Evolutionary conservation across 2,329 filamentous ascomycete species (phyloP).

Genomic region (Clathrospora elynae): DNA sequence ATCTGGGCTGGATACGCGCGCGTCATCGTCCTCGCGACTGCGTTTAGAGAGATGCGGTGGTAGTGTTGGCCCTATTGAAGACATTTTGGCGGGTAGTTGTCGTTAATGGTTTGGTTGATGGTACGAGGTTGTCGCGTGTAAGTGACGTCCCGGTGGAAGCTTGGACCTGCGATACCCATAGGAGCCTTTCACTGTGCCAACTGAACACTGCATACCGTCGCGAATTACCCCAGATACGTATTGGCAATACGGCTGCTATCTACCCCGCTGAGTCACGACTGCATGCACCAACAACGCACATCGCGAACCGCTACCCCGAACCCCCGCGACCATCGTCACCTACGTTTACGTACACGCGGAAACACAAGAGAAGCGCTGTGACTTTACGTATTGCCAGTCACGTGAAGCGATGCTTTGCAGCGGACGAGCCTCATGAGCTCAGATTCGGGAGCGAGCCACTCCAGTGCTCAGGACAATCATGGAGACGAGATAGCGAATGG

Average conservation of each 20-base stretch:
- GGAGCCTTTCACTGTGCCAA: conserved; percentile 5
- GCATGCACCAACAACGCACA: conserved; percentile 14
- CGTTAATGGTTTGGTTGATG: conserved; percentile 12
- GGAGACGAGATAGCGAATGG: conserved; percentile 41
- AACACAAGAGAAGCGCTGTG: background rate
- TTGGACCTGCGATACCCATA: conserved; percentile 18
- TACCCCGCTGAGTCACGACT: background rate
- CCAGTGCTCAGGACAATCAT: conserved; percentile 60
- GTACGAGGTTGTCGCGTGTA: conserved; percentile 4
- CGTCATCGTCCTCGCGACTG: conserved; percentile 55
- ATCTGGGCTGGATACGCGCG: conserved; percentile 49
- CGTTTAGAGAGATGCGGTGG: conserved; percentile 66
- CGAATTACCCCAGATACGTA: background rate
- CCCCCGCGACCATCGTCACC: conserved; percentile 14
- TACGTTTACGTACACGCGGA: no score
- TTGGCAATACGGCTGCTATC: no score
- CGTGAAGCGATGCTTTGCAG: conserved; percentile 59
- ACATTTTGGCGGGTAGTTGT: conserved; percentile 58
- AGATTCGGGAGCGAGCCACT: conserved; percentile 66
- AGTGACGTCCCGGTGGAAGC: conserved; percentile 25
- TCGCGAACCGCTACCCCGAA: conserved; percentile 13
- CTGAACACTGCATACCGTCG: background rate
- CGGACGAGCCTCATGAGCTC: conserved; percentile 69
- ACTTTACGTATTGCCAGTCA: conserved; percentile 6
- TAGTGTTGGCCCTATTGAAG: conserved; percentile 71